phyloP scores from a whole-genome alignment of 2,329 filamentous ascomycete species.

The Thielaviopsis euricoi region DNA sequence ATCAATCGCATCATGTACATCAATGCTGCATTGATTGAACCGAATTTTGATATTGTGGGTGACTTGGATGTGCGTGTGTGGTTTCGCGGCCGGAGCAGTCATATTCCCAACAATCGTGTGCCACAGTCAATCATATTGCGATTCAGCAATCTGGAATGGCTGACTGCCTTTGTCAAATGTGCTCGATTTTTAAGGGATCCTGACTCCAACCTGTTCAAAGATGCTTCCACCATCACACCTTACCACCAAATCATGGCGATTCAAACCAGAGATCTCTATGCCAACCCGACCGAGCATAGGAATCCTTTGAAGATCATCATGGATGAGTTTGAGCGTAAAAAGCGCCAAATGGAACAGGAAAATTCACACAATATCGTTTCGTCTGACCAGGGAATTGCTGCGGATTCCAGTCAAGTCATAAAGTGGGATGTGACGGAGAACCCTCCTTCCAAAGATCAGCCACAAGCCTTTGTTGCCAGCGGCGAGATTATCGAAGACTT shows the following conservation, averaged over 20 bases:
- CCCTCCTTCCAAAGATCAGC: neutral
- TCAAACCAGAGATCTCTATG: neutral
- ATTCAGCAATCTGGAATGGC: neutral
- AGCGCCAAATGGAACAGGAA: neutral
- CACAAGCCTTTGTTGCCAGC: neutral
- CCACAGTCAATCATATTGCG: neutral
- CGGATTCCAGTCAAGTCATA: neutral
- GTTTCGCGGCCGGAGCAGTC: neutral
- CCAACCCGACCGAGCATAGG: neutral
- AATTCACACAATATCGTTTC: neutral
- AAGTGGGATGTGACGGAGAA: neutral
- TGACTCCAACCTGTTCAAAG: neutral
- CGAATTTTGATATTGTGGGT: neutral
- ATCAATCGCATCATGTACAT: constrained; percentile 7
- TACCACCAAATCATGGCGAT: neutral
- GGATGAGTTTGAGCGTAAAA: neutral
- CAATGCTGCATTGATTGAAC: neutral
- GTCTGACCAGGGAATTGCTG: too few relatives aligned
- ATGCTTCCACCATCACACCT: neutral
- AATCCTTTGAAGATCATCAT: neutral
- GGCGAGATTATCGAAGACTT: neutral
- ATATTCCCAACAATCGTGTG: neutral
- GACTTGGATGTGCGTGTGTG: neutral
- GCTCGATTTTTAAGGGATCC: neutral
- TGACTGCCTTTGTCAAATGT: neutral